Percentiles rank a stretch among this genome's conserved stretches.
These are phyloP conservation scores for Astragalus membranaceus DNA, from an alignment of 306 rosid species.

Conservation along the genomic window DNA sequence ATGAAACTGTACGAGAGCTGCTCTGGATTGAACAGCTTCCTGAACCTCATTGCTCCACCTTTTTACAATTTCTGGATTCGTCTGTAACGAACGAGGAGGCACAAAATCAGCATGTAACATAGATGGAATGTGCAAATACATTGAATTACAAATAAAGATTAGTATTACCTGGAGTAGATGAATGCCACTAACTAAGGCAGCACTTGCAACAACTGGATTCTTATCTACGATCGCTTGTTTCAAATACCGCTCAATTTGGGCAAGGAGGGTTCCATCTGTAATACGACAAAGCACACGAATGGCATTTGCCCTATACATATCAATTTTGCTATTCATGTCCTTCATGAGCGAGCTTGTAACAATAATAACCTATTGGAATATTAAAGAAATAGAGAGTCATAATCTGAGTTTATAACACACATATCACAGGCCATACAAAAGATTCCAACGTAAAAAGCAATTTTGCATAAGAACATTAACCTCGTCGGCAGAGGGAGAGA, in stretches of 20 bases:
- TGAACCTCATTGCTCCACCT: slow-evolving; percentile 99
- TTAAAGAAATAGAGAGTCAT: slow-evolving; percentile 31
- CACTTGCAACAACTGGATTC: slow-evolving; percentile 99
- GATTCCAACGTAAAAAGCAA: slow-evolving; percentile 10
- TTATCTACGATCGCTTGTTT: slow-evolving; percentile 99
- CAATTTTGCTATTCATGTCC: slow-evolving; percentile 98
- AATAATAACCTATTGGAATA: slow-evolving; percentile 67
- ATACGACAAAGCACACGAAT: slow-evolving; percentile 97
- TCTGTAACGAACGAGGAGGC: slow-evolving; percentile 39
- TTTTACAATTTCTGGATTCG: slow-evolving; percentile 94
- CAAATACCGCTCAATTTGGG: slow-evolving; percentile 94
- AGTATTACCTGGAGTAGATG: slow-evolving; percentile 84
- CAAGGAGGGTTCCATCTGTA: slow-evolving; percentile 92
- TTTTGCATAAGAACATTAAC: slow-evolving; percentile 26
- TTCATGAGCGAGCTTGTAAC: slow-evolving; percentile 99
- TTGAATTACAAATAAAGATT: background rate
- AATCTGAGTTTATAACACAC: slow-evolving; percentile 15
- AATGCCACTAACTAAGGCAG: slow-evolving; percentile 93
- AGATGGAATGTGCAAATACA: background rate
- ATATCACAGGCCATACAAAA: background rate
- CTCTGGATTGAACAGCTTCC: slow-evolving; percentile 98
- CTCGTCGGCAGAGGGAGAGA: slow-evolving; percentile 98
- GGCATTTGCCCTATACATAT: slow-evolving; percentile 97
- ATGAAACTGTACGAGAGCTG: slow-evolving; percentile 98
- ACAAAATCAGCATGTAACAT: background rate